Conservation (phyloP, 2,329 filamentous ascomycete species). For the Nigrograna mackinnonii region DNA sequence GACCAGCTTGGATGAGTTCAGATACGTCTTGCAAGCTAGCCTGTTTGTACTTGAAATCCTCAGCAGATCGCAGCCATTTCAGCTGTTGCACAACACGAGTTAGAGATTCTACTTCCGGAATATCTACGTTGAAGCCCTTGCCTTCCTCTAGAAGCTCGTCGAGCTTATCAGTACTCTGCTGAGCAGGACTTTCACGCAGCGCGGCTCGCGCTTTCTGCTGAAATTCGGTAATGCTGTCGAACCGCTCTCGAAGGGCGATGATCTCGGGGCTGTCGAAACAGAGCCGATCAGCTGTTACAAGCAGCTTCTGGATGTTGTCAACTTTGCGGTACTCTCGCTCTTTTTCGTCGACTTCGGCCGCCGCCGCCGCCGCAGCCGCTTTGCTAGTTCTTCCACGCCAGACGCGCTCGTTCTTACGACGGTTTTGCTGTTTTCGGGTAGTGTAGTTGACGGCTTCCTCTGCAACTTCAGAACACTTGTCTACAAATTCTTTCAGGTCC, state of each 20-base stretch:
- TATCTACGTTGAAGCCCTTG: slow-evolving; percentile 86
- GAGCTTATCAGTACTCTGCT: slow-evolving; percentile 68
- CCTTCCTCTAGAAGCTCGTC: slow-evolving; percentile 91
- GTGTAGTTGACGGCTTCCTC: slow-evolving; percentile 97
- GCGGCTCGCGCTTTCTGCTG: slow-evolving; percentile 74
- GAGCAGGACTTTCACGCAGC: slow-evolving; percentile 59
- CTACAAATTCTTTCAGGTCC: slow-evolving; percentile 85
- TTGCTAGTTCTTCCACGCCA: slow-evolving; percentile 72
- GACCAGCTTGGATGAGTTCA: slow-evolving; percentile 76
- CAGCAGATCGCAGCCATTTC: slow-evolving; percentile 84
- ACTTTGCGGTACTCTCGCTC: slow-evolving; percentile 85
- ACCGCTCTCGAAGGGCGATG: slow-evolving; percentile 79
- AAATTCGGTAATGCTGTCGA: slow-evolving; percentile 82
- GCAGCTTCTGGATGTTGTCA: slow-evolving; percentile 82
- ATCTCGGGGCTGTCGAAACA: slow-evolving; percentile 96
- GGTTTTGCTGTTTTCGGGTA: slow-evolving; percentile 95
- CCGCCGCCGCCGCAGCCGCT: slow-evolving; percentile 58
- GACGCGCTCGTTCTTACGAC: slow-evolving; percentile 89
- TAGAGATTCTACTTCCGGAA: slow-evolving; percentile 83
- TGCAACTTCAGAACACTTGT: slow-evolving; percentile 96
- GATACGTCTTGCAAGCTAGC: slow-evolving; percentile 78
- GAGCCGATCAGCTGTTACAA: slow-evolving; percentile 81
- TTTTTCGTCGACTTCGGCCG: slow-evolving; percentile 81
- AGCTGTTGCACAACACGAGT: slow-evolving; percentile 81
- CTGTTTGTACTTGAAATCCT: slow-evolving; percentile 63